Conservation (phyloP, 202 grass and related monocot genomes). For the Saccharum hybrid region DNA sequence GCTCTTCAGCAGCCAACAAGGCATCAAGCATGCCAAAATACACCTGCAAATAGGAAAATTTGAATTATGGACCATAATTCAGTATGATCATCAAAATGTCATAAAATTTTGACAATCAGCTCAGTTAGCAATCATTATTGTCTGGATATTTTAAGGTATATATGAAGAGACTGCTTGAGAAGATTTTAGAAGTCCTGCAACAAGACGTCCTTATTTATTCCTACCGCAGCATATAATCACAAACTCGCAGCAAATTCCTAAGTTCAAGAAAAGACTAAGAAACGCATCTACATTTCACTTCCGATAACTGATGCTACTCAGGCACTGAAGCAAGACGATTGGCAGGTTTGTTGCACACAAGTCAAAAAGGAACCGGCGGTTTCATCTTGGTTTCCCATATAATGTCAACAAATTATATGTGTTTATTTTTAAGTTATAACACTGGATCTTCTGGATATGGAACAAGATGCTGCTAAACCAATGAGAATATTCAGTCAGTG, state of each 20-base stretch:
- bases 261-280: neutral
- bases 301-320: neutral
- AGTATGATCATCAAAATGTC: slow-evolving; percentile 8
- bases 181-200: slow-evolving; percentile 1
- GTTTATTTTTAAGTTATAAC: neutral
- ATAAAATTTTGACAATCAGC: slow-evolving; percentile 12
- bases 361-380: slow-evolving; percentile 1
- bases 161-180: neutral
- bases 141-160: slow-evolving; percentile 11
- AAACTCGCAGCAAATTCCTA: slow-evolving; percentile 4
- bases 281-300: neutral
- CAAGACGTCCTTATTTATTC: neutral
- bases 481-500: slow-evolving; percentile 12
- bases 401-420: slow-evolving; percentile 29
- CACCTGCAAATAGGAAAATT: slow-evolving; percentile 58
- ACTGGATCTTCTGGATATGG: slow-evolving; percentile 20
- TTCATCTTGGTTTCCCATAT: slow-evolving; percentile 28
- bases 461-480: slow-evolving; percentile 24
- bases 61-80: neutral
- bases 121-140: slow-evolving; percentile 13
- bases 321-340: neutral
- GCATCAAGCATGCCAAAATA: slow-evolving; percentile 99
- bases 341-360: slow-evolving; percentile 19
- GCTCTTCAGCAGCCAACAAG: slow-evolving; percentile 87
- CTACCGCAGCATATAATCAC: slow-evolving; percentile 1